Base-by-base conservation (phyloP, 192 early-diverging fungal species). In the Backusella parvicylindrica region DNA sequence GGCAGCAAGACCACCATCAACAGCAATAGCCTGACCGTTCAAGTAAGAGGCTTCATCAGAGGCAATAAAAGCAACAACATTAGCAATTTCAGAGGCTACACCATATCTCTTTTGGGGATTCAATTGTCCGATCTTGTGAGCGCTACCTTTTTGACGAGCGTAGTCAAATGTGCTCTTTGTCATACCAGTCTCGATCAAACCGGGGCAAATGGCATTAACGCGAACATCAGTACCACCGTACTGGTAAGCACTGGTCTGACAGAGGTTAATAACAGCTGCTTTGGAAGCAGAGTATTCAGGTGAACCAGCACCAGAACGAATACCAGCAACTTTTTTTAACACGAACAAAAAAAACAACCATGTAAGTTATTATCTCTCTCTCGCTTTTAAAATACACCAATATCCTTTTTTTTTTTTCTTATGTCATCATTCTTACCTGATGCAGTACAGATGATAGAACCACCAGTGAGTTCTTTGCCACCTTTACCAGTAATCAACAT, bases 201-300 rank as follows among this genome's bases (percentile, higher is more conserved):
- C 86, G 35, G 84, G 84, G 26, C 86, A 87, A 49, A 87, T 69
- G 32, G 86, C 87, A 74, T 87, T 87, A 0, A 87, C 77, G 16
- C 86, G 86, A 65, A 87, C 77, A 47, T 83, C 74, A 2, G 78
- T 83, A 12, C 83, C 71, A 7, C 64, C 68, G 37, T 81, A 77
- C 33, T 85, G 81, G 36, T 68, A 86, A 16, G 86, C 70, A 7
- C 75, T 71, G 3, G 79, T 76, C 60, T 87, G 84, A 23, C 72
- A 73, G 28, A 87, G 40, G 50, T 86, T 87, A 30, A 88, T 78
- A 1, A 88, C 77, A 23, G 86, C 86, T 40, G 86, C 86, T 73
- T 87, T 87, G 12, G 86, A 86, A 38, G 84, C 86, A n/a, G 86
- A 88, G 66, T 87, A 87, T 71, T 83, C 86, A 37, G 73, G 71